Percentiles rank a stretch among this genome's conserved stretches.
These are phyloP conservation scores for Cucumis cinereus DNA, from an alignment of 306 rosid species.

Conservation along the genomic window DNA sequence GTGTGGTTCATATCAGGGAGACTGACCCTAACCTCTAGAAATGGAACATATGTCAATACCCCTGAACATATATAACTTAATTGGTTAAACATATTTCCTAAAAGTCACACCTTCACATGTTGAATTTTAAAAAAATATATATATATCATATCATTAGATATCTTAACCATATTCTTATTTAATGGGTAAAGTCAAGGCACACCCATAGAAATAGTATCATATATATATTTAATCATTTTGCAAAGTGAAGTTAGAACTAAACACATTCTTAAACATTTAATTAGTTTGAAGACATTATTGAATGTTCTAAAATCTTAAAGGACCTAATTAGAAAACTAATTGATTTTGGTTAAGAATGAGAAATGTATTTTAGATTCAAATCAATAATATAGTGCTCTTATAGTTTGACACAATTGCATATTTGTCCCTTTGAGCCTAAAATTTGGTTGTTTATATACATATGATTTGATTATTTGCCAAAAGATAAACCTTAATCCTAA, in stretches of 20 bases:
- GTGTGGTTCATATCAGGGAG: too few species aligned
- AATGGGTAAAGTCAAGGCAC: background rate
- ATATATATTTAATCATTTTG: background rate
- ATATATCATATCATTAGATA: background rate
- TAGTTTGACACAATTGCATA: background rate
- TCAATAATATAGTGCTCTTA: background rate
- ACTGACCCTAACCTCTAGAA: too few species aligned
- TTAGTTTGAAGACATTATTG: background rate
- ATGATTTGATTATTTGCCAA: background rate
- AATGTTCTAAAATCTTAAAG: background rate
- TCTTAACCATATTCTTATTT: background rate
- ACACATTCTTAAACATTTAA: background rate
- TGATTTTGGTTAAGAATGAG: background rate
- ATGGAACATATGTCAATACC: too few species aligned
- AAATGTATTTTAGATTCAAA: background rate
- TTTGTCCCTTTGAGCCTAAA: background rate
- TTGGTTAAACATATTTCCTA: too few species aligned
- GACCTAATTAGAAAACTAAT: background rate
- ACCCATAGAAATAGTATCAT: background rate
- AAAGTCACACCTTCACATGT: background rate
- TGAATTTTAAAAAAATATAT: too few species aligned
- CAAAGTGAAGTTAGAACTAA: background rate
- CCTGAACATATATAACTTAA: background rate
- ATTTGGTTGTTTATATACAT: background rate
- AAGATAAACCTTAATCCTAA: background rate